Base-by-base conservation (phyloP, 352 stramenopile species). In the Pythium guiyangense region DNA sequence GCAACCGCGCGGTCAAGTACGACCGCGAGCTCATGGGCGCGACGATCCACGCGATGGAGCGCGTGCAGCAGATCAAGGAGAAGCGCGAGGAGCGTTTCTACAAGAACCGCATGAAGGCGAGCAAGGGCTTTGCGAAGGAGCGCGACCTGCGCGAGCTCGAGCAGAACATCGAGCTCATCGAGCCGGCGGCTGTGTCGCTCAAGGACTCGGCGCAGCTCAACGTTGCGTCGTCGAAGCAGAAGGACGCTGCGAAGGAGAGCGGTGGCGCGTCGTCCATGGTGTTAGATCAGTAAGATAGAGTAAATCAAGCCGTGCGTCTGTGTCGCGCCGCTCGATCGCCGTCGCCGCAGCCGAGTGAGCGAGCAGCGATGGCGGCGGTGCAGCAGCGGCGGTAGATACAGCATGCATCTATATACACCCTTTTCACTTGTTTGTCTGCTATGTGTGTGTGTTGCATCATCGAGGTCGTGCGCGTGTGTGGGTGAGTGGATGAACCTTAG, bases 1-100 rank as follows among this genome's bases (percentile, higher is more conserved):
- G 98, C 50, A 98, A 99, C 77, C 86, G 97, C 54, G 97, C 97
- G 20, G 92, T 99, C 60, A 99, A 99, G 74, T 99, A 99, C 79
- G 96, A 99, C 81, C 88, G 97, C 57, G 90, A 99, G 70, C 84
- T 99, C 25, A 99, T 99, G 92, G 93, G 92, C 55, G 97, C 97
- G 66, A 99, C 98, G 37, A 94, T 99, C 46, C 82, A 98, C 73
- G 97, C 97, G 49, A 99, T 99, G 76, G 94, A 99, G 73, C 89
- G 95, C 52, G 95, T 99, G 54, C 79, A 97, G 59, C 84, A 98
- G 68, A 99, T 99, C 73, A 97, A 98, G 84, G 84, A 96, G 66
- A 92, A 96, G 63, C 78, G 97, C 62, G 96, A 99, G 82, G 77
- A 90, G 57, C 83, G 88, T 44, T 99, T 99, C 90, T 98, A 98